These are phyloP conservation scores for Leucaena leucocephala DNA, from an alignment of 306 rosid genomes.

Conservation along the genomic window DNA sequence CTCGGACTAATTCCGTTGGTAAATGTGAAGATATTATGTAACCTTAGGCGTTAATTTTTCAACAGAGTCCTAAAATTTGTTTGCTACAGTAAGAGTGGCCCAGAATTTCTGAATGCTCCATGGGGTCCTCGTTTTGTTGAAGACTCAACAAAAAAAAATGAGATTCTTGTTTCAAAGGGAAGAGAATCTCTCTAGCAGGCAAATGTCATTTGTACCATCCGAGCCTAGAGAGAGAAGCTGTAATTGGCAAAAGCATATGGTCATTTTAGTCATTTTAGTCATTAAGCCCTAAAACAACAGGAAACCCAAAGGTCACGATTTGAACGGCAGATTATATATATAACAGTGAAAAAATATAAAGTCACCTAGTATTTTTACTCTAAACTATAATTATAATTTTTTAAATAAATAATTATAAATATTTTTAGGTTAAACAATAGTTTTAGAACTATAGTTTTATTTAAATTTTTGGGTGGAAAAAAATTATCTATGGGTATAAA, in stretches of 20 bases:
- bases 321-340: neutral
- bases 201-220: slow-evolving; percentile 13
- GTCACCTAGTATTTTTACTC: no score
- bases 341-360: no score
- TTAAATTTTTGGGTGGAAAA: no score
- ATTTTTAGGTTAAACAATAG: no score
- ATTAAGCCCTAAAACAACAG: neutral
- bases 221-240: neutral
- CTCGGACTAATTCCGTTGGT: no score
- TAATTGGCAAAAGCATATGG: neutral
- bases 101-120: neutral
- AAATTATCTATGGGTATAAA: no score
- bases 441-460: no score
- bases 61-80: slow-evolving; percentile 6
- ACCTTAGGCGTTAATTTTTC: slow-evolving; percentile 29
- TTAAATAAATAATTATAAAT: no score
- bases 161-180: neutral
- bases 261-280: slow-evolving; percentile 1
- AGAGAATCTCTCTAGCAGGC: neutral
- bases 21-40: slow-evolving; percentile 4
- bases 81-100: neutral
- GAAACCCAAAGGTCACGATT: neutral
- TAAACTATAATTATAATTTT: no score
- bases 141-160: neutral
- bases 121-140: neutral